These are phyloP conservation scores for Penicillium expansum DNA, from an alignment of 2,329 filamentous ascomycete species.

Conservation along the genomic window DNA sequence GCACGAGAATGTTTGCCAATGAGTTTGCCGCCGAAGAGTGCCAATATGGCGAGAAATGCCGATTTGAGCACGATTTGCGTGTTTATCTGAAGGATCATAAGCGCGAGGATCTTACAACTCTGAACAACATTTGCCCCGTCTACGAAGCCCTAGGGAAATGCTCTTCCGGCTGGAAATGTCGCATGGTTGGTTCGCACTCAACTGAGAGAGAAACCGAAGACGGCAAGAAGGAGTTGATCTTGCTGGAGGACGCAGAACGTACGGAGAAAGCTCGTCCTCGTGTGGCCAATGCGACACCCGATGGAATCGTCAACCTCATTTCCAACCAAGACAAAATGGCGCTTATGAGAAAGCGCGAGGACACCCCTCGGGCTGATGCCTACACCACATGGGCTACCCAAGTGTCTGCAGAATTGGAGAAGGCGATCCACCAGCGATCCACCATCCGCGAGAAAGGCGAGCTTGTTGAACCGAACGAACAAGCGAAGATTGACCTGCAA, in stretches of 20 bases:
- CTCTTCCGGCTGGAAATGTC: constrained; percentile 86
- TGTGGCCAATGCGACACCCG: constrained; percentile 40
- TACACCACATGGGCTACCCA: constrained; percentile 76
- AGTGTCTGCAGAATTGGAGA: constrained; percentile 51
- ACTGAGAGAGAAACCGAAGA: constrained; percentile 74
- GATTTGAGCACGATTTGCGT: constrained; percentile 77
- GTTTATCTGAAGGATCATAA: constrained; percentile 81
- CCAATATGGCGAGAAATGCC: constrained; percentile 75
- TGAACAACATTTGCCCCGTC: constrained; percentile 76
- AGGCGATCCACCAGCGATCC: constrained; percentile 49
- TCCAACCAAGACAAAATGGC: constrained; percentile 67
- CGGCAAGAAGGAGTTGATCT: constrained; percentile 75
- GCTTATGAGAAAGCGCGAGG: constrained; percentile 68
- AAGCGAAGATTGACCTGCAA: constrained; percentile 30
- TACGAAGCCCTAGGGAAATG: constrained; percentile 75
- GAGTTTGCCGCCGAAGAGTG: constrained; percentile 81
- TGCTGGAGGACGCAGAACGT: constrained; percentile 57
- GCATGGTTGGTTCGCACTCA: constrained; percentile 84
- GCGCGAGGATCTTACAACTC: constrained; percentile 72
- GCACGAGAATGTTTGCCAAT: constrained; percentile 64
- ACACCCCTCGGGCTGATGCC: constrained; percentile 69
- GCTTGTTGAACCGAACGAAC: constrained; percentile 1
- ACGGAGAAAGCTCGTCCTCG: constrained; percentile 41
- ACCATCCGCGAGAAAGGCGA: constrained; percentile 6
- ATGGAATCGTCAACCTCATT: constrained; percentile 74